Base-by-base conservation (phyloP, 192 early-diverging fungal species). In the Rhizoclosmatium sp. region DNA sequence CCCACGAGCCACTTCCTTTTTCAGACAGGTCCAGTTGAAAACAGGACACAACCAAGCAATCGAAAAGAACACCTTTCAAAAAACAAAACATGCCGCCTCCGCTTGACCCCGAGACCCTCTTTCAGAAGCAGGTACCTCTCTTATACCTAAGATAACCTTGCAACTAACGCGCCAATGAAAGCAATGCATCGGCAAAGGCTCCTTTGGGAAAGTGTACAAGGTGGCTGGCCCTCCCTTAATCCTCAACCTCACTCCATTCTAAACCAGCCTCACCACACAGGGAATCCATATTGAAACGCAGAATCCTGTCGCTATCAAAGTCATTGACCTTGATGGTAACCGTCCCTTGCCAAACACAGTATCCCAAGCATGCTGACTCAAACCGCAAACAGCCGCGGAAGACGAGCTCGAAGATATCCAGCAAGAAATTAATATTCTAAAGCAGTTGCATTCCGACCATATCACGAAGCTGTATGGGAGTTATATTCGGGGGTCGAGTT, bases 321-420 rank as follows among this genome's bases (percentile, higher is more conserved):
- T 98, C 59, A 97, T 99, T 80, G 95, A 99, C 83, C 85, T 99
- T 23, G 97, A 98, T 83, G 83, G 86, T 85, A 49, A 45, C 19
- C 45, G 45, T n/a, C 59, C 1, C 39, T 66, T 23, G 58, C 42
- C n/a, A 5, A 44, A 46, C 47, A 40, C 60, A 9, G 45, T 12
- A n/a, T 41, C 51, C 59, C 40, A 44, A 19, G 16, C 54, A 5
- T 64, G 7, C 42, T 16, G 16, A 39, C 9, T 49, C 7, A 42
- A 39, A 21, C 42, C 44, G 48, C 4, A 5, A 3, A 31, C 45
- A 85, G 94, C 90, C 79, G 94, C 95, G 39, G 97, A 99, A 82
- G 97, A 98, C 80, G 96, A 98, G 81, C 98, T 98, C 74, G 97
- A 98, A 78, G 98, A 99, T 88, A 98, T 99, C 81, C 97, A 97